These are phyloP conservation scores for Prunus kanzakura DNA, from an alignment of 306 rosid genomes.

Conservation along the genomic window DNA sequence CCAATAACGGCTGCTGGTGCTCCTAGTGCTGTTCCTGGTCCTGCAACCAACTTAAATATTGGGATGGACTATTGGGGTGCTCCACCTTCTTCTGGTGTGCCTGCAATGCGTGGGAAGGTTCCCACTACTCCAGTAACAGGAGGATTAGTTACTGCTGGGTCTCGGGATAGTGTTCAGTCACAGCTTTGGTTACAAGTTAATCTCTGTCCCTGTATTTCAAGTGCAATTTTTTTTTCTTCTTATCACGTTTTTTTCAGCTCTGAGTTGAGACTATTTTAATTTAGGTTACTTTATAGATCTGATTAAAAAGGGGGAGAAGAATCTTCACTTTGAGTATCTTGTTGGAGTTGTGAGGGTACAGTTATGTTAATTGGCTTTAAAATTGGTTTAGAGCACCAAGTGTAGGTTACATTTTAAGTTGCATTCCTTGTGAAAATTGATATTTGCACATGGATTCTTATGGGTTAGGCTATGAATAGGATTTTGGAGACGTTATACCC, in stretches of 20 bases:
- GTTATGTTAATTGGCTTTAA: background rate
- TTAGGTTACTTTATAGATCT: background rate
- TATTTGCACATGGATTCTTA: background rate
- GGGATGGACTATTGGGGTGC: conserved; percentile 99
- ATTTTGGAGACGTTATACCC: background rate
- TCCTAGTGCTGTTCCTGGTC: conserved; percentile 76
- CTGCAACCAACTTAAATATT: conserved; percentile 85
- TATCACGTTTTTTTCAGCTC: background rate
- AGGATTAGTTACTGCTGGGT: conserved; percentile 66
- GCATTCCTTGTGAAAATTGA: background rate
- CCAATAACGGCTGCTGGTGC: conserved; percentile 72
- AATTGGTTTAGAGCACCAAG: background rate
- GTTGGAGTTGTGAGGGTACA: background rate
- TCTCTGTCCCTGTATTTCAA: conserved; percentile 9
- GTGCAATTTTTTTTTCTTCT: background rate
- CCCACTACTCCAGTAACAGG: conserved; percentile 80
- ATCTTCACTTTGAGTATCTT: background rate
- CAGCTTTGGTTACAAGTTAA: conserved; percentile 89
- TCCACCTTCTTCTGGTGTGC: conserved; percentile 61
- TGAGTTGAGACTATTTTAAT: background rate
- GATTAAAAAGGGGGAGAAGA: background rate
- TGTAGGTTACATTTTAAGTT: background rate
- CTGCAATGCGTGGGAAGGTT: conserved; percentile 70
- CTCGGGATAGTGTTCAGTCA: conserved; percentile 83
- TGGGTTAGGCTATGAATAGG: background rate